Evolutionary conservation across 1,284 basidiomycete genomes (phyloP).

Genomic region (Cutaneotrichosporon spelunceum): DNA sequence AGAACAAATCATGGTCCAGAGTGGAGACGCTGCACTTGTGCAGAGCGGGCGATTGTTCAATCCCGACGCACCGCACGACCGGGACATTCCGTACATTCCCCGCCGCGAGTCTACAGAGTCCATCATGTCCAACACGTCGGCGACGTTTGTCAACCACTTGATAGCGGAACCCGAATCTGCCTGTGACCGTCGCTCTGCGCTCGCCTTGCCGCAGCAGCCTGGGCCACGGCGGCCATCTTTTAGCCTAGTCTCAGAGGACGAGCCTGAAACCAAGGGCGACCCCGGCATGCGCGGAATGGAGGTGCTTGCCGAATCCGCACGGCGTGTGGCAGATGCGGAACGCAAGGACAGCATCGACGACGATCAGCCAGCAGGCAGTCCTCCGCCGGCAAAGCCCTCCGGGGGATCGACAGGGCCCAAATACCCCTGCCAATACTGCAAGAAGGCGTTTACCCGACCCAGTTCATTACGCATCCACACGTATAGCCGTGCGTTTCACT

Average conservation of each 20-base stretch:
- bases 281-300: slow-evolving; percentile 46
- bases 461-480: slow-evolving; percentile 47
- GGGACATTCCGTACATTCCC: slow-evolving; percentile 8
- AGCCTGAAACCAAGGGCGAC: slow-evolving; percentile 26
- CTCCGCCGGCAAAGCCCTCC: slow-evolving; percentile 14
- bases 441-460: slow-evolving; percentile 47
- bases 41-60: slow-evolving; percentile 14
- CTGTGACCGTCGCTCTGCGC: slow-evolving; percentile 3
- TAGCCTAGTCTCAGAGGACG: slow-evolving; percentile 20
- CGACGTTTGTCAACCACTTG: background rate
- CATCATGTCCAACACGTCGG: slow-evolving; percentile 1
- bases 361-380: slow-evolving; percentile 18
- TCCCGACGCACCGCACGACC: background rate
- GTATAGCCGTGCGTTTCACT: slow-evolving; percentile 44
- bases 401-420: slow-evolving; percentile 35
- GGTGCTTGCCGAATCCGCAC: slow-evolving; percentile 41
- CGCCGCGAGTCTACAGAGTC: slow-evolving; percentile 37
- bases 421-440: slow-evolving; percentile 45
- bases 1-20: slow-evolving; percentile 41
- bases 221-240: slow-evolving; percentile 5
- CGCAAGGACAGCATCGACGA: slow-evolving; percentile 21
- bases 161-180: background rate
- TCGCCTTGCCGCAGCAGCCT: too few species aligned
- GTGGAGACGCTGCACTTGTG: slow-evolving; percentile 38
- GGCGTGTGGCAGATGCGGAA: slow-evolving; percentile 37